These are phyloP conservation scores for Cocos nucifera DNA, from an alignment of 176 grass and related monocot genomes.

Conservation along the genomic window DNA sequence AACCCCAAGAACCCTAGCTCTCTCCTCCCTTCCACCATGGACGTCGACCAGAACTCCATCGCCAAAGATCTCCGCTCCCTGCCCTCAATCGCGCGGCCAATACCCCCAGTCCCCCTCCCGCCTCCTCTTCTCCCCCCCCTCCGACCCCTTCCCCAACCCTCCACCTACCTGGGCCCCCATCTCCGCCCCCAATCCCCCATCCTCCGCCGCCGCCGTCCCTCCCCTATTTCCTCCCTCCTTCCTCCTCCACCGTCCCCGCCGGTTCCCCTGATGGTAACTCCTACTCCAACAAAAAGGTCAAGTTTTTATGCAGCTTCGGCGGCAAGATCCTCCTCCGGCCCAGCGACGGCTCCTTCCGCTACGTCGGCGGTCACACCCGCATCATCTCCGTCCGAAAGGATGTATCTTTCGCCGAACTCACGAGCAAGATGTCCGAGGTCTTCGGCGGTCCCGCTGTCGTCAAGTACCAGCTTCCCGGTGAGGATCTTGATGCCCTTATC, in stretches of 20 bases:
- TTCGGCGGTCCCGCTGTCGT: constrained; percentile 8
- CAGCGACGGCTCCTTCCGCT: constrained; percentile 51
- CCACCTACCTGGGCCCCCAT: constrained; percentile 2
- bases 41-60: constrained; percentile 4
- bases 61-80: constrained; percentile 15
- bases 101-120: constrained; percentile 14
- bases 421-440: constrained; percentile 46
- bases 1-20: constrained; percentile 15
- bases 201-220: constrained; percentile 5
- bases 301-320: constrained; percentile 80
- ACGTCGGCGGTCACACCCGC: constrained; percentile 64
- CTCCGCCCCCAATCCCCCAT: constrained; percentile 22
- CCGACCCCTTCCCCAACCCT: constrained; percentile 15
- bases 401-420: constrained; percentile 47
- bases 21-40: not conserved
- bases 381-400: constrained; percentile 56
- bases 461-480: constrained; percentile 86
- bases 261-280: not conserved
- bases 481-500: constrained; percentile 81
- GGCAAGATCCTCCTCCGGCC: constrained; percentile 63
- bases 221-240: not conserved
- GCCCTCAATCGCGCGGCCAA: not conserved
- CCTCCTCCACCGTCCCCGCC: constrained; percentile 12
- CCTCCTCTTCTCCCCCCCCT: constrained; percentile 9
- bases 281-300: constrained; percentile 29